A percentile compares a stretch with the other conserved stretches of the same genome.
phyloP scores from a whole-genome alignment of 352 stramenopile genomes.

The Thalassiosira ordinaria region DNA sequence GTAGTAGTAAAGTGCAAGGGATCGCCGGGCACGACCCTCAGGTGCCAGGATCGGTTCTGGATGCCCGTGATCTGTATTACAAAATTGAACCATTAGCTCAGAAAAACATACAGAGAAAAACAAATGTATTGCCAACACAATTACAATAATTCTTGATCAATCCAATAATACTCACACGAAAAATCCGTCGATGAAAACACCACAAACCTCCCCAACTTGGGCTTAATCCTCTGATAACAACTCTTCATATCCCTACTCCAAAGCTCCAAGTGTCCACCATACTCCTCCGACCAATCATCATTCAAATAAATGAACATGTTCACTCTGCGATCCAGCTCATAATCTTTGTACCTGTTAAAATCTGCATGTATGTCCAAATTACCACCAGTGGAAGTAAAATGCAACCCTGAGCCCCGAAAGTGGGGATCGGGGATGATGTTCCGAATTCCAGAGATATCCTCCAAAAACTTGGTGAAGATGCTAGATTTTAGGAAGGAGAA shows the following conservation, averaged over 20 bases:
- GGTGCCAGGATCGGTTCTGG: conserved; percentile 30
- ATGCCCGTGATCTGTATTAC: conserved; percentile 42
- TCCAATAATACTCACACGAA: conserved; percentile 27
- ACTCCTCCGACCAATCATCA: conserved; percentile 42
- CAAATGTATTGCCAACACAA: background rate
- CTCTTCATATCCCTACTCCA: conserved; percentile 38
- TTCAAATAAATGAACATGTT: conserved; percentile 56
- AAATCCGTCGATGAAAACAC: conserved; percentile 56
- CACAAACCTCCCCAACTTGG: conserved; percentile 35
- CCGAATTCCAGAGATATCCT: conserved; percentile 38
- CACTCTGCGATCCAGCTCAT: conserved; percentile 41
- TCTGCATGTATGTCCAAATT: conserved; percentile 52
- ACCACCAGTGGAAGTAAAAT: conserved; percentile 40
- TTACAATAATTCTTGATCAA: no score
- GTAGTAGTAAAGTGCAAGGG: conserved; percentile 54
- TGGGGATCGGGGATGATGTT: conserved; percentile 46
- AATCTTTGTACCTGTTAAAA: conserved; percentile 34
- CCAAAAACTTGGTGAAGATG: conserved; percentile 36
- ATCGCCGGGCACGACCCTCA: conserved; percentile 20
- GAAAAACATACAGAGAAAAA: background rate
- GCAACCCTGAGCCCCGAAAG: conserved; percentile 35
- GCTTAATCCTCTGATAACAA: conserved; percentile 33
- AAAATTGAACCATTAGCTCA: background rate
- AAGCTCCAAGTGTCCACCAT: conserved; percentile 50
- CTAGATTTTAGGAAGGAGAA: conserved; percentile 36